phyloP scores from a whole-genome alignment of 306 rosid species.

The Fagus crenata region DNA sequence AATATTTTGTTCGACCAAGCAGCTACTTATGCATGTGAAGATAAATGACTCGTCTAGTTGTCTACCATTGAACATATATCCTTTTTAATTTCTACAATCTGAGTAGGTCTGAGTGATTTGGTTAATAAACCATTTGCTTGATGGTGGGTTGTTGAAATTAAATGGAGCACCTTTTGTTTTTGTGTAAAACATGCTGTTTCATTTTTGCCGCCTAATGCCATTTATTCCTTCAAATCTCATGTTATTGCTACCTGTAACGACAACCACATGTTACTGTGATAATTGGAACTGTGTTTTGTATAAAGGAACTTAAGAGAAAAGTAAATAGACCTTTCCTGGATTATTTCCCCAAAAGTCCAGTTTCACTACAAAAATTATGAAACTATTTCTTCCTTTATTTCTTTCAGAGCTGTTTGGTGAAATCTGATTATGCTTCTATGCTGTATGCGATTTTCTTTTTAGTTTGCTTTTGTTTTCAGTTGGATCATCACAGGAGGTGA shows the following conservation, averaged over 20 bases:
- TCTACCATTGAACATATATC: background rate
- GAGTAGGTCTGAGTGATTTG: background rate
- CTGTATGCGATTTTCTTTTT: constrained; percentile 13
- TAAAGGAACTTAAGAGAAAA: constrained; percentile 8
- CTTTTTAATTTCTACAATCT: background rate
- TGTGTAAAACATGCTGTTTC: background rate
- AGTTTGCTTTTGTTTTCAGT: background rate
- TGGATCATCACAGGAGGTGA: background rate
- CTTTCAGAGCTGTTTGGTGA: constrained; percentile 7
- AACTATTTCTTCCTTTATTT: background rate
- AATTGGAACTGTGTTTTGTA: background rate
- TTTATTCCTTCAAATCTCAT: background rate
- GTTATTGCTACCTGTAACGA: background rate
- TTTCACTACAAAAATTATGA: constrained; percentile 15
- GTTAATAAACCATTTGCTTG: background rate
- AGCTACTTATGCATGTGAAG: background rate
- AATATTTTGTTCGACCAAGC: background rate
- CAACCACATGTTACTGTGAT: background rate
- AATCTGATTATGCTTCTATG: constrained; percentile 21
- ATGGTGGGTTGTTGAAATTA: background rate
- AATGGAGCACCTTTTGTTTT: background rate
- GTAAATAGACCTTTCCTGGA: background rate
- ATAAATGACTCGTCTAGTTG: background rate
- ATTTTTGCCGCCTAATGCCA: background rate
- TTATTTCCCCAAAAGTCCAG: background rate